These are phyloP conservation scores for Cryptosporidium baileyi DNA, from an alignment of 169 alveolate species.

Conservation along the genomic window DNA sequence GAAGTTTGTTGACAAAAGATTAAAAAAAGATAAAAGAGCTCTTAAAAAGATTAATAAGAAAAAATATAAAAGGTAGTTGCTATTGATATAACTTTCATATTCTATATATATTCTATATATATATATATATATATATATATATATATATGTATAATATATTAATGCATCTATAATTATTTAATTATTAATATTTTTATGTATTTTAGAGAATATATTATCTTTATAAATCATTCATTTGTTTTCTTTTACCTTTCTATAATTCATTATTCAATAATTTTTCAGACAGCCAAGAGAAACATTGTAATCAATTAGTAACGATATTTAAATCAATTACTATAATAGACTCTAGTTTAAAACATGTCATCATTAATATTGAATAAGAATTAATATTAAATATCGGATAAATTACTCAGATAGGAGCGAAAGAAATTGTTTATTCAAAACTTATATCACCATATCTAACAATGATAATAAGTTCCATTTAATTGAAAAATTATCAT, in stretches of 20 bases:
- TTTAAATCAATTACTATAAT: conserved; percentile 38
- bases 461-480: background rate
- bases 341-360: conserved; percentile 58
- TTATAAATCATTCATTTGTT: background rate
- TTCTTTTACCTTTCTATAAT: background rate
- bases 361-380: conserved; percentile 24
- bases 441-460: background rate
- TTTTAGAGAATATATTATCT: background rate
- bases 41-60: conserved; percentile 78
- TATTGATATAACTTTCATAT: too few relatives aligned
- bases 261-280: background rate
- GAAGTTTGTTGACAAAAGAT: conserved; percentile 93
- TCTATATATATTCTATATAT: too few relatives aligned
- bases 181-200: too few relatives aligned
- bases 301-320: conserved; percentile 42
- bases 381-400: background rate
- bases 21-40: conserved; percentile 93
- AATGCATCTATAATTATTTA: too few relatives aligned
- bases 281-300: conserved; percentile 71
- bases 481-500: conserved; percentile 7
- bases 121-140: too few relatives aligned
- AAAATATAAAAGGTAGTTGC: conserved; percentile 5
- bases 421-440: conserved; percentile 24
- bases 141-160: too few relatives aligned
- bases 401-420: conserved; percentile 66